phyloP scores from a whole-genome alignment of 495 filamentous ascomycete genomes.

The Eremomyces bilateralis region DNA sequence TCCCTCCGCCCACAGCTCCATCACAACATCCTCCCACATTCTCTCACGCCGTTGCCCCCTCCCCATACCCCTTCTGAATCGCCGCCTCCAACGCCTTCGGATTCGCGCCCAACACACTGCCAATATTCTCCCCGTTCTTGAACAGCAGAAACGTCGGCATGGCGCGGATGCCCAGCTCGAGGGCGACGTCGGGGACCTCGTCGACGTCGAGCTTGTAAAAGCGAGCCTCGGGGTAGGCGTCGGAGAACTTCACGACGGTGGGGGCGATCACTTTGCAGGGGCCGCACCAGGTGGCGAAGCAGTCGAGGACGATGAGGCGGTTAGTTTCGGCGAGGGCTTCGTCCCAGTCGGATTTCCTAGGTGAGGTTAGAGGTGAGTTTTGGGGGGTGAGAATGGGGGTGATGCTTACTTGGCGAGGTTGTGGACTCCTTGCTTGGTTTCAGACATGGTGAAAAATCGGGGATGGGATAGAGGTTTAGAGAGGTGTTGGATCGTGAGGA shows the following conservation, averaged over 20 bases:
- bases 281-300: constrained; percentile 80
- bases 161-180: constrained; percentile 65
- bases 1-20: too few species aligned
- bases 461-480: constrained; percentile 20
- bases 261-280: constrained; percentile 86
- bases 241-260: constrained; percentile 38
- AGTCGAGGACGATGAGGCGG: constrained; percentile 60
- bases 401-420: constrained; percentile 25
- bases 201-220: constrained; percentile 96
- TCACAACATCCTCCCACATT: too few species aligned
- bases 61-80: constrained; percentile 19
- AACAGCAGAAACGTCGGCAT: constrained; percentile 91
- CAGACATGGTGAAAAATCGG: constrained; percentile 20
- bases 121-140: constrained; percentile 47
- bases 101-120: constrained; percentile 68
- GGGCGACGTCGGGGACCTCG: constrained; percentile 48
- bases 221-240: constrained; percentile 30
- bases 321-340: constrained; percentile 25
- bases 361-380: constrained; percentile 7
- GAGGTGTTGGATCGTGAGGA: constrained; percentile 12
- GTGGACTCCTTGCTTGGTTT: constrained; percentile 33
- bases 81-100: constrained; percentile 35
- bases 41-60: constrained; percentile 2
- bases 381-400: background rate
- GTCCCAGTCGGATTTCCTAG: constrained; percentile 41